A percentile compares a stretch with the other conserved stretches of the same genome.
phyloP scores from a whole-genome alignment of 306 rosid species.

The Prunus dulcis region DNA sequence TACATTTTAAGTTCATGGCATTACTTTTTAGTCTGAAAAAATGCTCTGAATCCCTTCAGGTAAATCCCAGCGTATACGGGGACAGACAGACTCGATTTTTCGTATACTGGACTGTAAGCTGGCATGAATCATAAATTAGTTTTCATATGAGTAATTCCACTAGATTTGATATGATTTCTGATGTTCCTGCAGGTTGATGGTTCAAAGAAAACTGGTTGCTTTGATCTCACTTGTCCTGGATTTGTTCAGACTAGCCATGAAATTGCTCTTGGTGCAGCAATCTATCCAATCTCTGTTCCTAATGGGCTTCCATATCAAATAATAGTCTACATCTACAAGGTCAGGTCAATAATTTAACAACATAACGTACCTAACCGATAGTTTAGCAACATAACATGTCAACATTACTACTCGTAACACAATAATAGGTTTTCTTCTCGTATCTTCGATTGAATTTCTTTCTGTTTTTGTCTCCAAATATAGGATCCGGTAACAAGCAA shows the following conservation, averaged over 20 bases:
- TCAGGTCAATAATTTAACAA: neutral
- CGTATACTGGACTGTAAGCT: constrained; percentile 33
- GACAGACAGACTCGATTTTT: constrained; percentile 30
- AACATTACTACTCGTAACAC: too few relatives aligned
- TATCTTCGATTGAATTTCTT: too few relatives aligned
- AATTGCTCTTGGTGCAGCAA: constrained; percentile 35
- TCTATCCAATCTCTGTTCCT: constrained; percentile 23
- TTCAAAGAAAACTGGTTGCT: constrained; percentile 33
- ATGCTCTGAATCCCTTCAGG: constrained; percentile 8
- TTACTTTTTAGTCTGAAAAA: neutral
- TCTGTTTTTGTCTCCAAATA: neutral
- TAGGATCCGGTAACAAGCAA: constrained; percentile 50
- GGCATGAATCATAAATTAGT: neutral
- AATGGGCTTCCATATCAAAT: constrained; percentile 28
- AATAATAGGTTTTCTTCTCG: neutral
- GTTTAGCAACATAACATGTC: neutral
- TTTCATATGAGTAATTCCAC: neutral
- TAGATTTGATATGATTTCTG: neutral
- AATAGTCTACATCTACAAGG: constrained; percentile 27
- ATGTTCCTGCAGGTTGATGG: constrained; percentile 20
- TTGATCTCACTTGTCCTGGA: constrained; percentile 37
- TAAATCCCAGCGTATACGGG: constrained; percentile 32
- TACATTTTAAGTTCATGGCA: neutral
- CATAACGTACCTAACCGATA: neutral
- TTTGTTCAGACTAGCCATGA: constrained; percentile 31